phyloP scores from a whole-genome alignment of 164 flowering plant genomes.

The Vitis rupestris region DNA sequence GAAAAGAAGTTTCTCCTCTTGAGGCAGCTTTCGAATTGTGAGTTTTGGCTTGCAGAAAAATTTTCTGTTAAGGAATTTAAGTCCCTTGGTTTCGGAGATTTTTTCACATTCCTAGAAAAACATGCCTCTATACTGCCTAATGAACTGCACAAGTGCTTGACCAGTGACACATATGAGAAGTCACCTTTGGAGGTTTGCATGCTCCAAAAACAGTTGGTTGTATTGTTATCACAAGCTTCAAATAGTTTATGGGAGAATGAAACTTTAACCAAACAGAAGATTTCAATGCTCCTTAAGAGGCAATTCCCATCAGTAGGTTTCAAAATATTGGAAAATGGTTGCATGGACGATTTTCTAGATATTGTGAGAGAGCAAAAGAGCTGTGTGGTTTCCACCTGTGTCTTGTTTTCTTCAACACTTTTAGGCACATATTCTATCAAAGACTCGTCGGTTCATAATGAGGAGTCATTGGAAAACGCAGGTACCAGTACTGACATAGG shows the following conservation, averaged over 20 bases:
- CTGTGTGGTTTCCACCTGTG: slow-evolving; percentile 36
- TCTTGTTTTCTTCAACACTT: slow-evolving; percentile 66
- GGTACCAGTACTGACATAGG: slow-evolving; percentile 13
- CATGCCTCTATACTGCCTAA: slow-evolving; percentile 43
- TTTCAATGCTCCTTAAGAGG: slow-evolving; percentile 48
- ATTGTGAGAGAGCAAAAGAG: slow-evolving; percentile 28
- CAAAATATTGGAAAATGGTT: slow-evolving; percentile 37
- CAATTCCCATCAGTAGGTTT: slow-evolving; percentile 73
- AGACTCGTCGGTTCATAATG: slow-evolving; percentile 19
- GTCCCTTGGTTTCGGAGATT: slow-evolving; percentile 75
- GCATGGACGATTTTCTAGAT: slow-evolving; percentile 31
- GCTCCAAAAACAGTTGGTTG: slow-evolving; percentile 46
- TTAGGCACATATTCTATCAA: slow-evolving; percentile 16
- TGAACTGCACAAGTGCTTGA: slow-evolving; percentile 27
- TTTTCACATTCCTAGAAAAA: slow-evolving; percentile 56
- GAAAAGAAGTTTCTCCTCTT: slow-evolving; percentile 30
- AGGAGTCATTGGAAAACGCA: slow-evolving; percentile 16
- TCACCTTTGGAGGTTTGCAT: slow-evolving; percentile 54
- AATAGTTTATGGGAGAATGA: slow-evolving; percentile 39
- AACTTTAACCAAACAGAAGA: slow-evolving; percentile 38
- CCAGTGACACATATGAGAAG: slow-evolving; percentile 24
- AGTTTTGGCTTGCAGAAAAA: slow-evolving; percentile 61
- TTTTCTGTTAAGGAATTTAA: slow-evolving; percentile 61
- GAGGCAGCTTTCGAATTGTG: slow-evolving; percentile 54
- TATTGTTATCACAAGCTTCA: slow-evolving; percentile 64